phyloP scores from a whole-genome alignment of 768 basidiomycete species.

The Auricularia cornea region DNA sequence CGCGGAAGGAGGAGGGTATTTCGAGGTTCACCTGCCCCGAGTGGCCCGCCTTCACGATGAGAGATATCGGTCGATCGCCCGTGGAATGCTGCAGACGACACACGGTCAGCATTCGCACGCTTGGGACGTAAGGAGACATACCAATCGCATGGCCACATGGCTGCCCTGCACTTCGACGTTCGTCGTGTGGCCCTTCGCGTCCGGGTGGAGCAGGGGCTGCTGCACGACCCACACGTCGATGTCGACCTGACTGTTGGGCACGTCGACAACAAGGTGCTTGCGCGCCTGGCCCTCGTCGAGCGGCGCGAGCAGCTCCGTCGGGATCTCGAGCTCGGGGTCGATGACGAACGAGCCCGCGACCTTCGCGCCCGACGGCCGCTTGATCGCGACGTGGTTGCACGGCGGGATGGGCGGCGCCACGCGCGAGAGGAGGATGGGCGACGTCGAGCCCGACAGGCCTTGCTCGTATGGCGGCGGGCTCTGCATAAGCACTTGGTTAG shows the following conservation, averaged over 20 bases:
- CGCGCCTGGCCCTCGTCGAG: neutral
- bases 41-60: neutral
- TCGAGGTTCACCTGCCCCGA: neutral
- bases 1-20: neutral
- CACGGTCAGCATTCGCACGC: too few relatives aligned
- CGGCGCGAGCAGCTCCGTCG: neutral
- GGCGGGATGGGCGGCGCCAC: neutral
- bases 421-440: neutral
- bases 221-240: neutral
- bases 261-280: neutral
- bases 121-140: neutral
- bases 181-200: neutral
- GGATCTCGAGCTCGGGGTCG: neutral
- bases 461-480: too few relatives aligned
- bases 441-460: too few relatives aligned
- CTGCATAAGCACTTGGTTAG: too few relatives aligned
- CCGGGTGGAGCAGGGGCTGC: neutral
- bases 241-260: neutral
- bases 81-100: neutral
- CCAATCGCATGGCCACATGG: neutral
- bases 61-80: neutral
- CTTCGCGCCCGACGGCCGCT: neutral
- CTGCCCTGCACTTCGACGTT: too few relatives aligned
- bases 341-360: neutral
- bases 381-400: neutral